Evolutionary conservation across 2,329 filamentous ascomycete genomes (phyloP), one percentile per base, ranked within the genome.

Genomic region (Fusarium tupiense): DNA sequence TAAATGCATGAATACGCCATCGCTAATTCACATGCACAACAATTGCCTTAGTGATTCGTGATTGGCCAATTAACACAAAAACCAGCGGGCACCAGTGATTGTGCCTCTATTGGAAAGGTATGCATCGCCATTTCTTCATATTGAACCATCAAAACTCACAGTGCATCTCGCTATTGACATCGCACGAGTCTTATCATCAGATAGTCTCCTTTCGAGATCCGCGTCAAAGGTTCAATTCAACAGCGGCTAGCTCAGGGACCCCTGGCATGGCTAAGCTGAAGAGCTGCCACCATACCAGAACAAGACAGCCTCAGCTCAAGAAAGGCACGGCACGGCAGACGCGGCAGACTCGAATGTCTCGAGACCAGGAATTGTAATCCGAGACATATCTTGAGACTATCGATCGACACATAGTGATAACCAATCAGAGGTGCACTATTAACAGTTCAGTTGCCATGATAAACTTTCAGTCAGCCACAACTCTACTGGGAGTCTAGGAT

Each of bases 381-480:
- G 31, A 65, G 64, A 44, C 41, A 67, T 47, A 38, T 24, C 31
- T 43, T 43, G 29, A 49, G 35, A 43, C 47, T 43, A 58, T 61
- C 41, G 24, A 52, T 40, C 38, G 26, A 26, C 40, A 46, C 35
- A 41, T 22, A 33, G 47, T 58, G 58, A 44, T 53, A 33, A 37
- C 62, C 71, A 72, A 72, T 65, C 38, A 68, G 50, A 52, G 24
- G 17, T 17, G 33, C 35, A 22, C 46, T 40, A 22, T 47, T 26
- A 24, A 59, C 47, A 14, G 38, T 37, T 41, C 33, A 35, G 33
- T 38, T 43, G 31, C 49, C 41, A 61, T 24, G 47, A 59, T 50
- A 31, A 56, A 46, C 49, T 40, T 41, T 69, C 72, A 74, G 68
- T 38, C 72, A 75, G 64, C 64, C 72, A 74, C 63, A 50, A 22